phyloP scores from a whole-genome alignment of 495 filamentous ascomycete species.

The Parmelia sp. region DNA sequence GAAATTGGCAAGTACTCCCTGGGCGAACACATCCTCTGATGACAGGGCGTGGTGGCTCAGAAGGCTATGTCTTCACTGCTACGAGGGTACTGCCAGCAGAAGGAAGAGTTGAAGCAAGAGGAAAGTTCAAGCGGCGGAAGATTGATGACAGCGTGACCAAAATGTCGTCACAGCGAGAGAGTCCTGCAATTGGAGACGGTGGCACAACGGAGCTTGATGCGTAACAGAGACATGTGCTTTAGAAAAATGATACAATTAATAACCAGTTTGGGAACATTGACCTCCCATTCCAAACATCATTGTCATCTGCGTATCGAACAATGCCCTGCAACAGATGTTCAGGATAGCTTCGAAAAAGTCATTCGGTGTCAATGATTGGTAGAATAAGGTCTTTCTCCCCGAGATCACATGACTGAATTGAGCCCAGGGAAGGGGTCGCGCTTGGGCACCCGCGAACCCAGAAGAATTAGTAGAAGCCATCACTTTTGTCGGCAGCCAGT shows the following conservation, averaged over 20 bases:
- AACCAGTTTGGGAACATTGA: not conserved
- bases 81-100: conserved; percentile 71
- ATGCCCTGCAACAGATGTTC: not conserved
- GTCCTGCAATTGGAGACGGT: not conserved
- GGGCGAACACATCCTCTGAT: conserved; percentile 90
- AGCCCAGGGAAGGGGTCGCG: conserved; percentile 13
- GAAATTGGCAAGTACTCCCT: conserved; percentile 84
- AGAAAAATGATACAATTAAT: not conserved
- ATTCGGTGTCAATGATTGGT: not conserved
- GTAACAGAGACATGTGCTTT: not conserved
- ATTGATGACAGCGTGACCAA: conserved; percentile 30
- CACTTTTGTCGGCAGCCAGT: conserved; percentile 10
- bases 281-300: not conserved
- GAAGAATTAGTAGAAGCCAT: not conserved
- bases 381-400: not conserved
- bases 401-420: conserved; percentile 15
- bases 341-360: not conserved
- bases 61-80: conserved; percentile 85
- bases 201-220: not conserved
- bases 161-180: conserved; percentile 1
- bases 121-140: conserved; percentile 62
- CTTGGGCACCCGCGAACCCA: conserved; percentile 10
- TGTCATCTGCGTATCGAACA: not conserved
- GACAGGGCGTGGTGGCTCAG: conserved; percentile 78
- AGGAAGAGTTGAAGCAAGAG: conserved; percentile 73